Evolutionary conservation across 2,329 filamentous ascomycete genomes (phyloP).

Genomic region (Rhynchosporium agropyri): DNA sequence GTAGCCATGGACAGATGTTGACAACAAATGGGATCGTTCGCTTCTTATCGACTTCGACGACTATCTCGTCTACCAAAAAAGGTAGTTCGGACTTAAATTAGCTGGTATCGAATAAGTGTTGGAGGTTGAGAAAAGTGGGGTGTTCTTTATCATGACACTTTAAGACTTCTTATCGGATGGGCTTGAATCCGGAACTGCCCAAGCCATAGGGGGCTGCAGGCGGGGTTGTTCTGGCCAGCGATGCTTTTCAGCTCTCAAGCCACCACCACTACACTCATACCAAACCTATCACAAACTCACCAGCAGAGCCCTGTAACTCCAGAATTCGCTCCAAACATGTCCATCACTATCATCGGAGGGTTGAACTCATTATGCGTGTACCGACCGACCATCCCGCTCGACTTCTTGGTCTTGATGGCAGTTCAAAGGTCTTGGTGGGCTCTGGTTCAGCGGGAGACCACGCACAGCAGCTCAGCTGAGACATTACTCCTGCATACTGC

Average conservation of each 20-base stretch:
- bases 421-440: conserved; percentile 1
- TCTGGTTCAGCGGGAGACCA: conserved; percentile 10
- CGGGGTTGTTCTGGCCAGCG: neutral
- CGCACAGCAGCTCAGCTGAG: conserved; percentile 19
- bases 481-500: conserved; percentile 13
- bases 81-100: too few species aligned
- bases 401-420: conserved; percentile 20
- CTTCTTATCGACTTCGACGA: neutral
- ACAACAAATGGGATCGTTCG: too few species aligned
- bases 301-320: conserved; percentile 5
- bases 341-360: neutral
- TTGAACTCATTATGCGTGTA: neutral
- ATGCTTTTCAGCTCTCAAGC: conserved; percentile 16
- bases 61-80: neutral
- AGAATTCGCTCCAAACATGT: neutral
- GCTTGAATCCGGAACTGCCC: conserved; percentile 5
- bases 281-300: neutral
- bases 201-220: conserved; percentile 4
- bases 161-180: neutral
- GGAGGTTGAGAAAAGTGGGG: neutral
- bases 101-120: neutral
- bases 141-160: neutral
- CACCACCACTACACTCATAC: neutral
- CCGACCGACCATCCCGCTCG: neutral
- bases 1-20: too few species aligned